Percentiles rank a stretch among this genome's conserved stretches.
Conservation (phyloP, 1,284 basidiomycete species). For the Porodaedalea pini region DNA sequence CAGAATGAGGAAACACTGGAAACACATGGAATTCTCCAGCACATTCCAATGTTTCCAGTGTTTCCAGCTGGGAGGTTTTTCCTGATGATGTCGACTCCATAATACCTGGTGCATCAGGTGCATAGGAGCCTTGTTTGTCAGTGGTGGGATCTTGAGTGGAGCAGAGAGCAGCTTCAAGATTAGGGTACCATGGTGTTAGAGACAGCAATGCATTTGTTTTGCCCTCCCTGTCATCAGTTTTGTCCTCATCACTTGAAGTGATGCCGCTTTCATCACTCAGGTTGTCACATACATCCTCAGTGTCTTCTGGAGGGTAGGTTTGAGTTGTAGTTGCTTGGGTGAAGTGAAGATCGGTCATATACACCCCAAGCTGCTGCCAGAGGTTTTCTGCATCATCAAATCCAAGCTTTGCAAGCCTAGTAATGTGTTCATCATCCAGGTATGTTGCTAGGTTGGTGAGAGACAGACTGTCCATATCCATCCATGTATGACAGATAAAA, state of each 20-base stretch:
- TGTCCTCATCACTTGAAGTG: not conserved
- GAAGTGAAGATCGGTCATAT: not conserved
- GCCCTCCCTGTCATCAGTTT: not conserved
- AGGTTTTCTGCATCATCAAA: conserved; percentile 20
- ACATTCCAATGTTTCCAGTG: too few species aligned
- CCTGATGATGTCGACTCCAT: too few species aligned
- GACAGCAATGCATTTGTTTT: not conserved
- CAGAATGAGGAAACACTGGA: too few species aligned
- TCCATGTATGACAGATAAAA: conserved; percentile 27
- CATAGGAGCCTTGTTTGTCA: too few species aligned
- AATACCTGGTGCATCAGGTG: not conserved
- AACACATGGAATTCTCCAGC: too few species aligned
- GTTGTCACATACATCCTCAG: not conserved
- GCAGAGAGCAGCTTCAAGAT: not conserved
- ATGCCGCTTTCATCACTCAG: too few species aligned
- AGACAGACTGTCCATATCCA: conserved; percentile 21
- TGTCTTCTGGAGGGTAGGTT: not conserved
- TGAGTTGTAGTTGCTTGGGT: too few species aligned
- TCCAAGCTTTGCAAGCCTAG: conserved; percentile 16
- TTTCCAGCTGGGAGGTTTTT: too few species aligned
- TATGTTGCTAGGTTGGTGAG: conserved; percentile 17
- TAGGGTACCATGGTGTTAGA: not conserved
- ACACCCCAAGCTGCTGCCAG: not conserved
- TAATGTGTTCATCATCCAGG: conserved; percentile 17
- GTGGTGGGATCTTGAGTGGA: not conserved